Evolutionary conservation across 2,329 filamentous ascomycete species (phyloP).

Genomic region (Aspergillus fructus): DNA sequence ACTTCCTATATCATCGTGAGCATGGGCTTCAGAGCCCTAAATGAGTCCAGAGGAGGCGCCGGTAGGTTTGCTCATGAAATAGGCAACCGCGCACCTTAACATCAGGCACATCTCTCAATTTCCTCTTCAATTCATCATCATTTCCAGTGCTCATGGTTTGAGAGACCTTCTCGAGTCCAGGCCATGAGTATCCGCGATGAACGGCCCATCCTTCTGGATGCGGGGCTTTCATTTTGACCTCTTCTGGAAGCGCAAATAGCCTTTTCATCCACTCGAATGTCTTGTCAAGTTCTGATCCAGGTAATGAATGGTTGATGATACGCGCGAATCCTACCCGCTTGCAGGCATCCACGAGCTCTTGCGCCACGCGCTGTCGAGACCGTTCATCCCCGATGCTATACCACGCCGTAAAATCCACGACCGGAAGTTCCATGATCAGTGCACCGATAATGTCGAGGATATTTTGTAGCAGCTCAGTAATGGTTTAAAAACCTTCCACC

Average conservation of each 20-base stretch:
- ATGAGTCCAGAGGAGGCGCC: neutral
- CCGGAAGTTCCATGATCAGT: slow-evolving; percentile 31
- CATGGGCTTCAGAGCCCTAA: neutral
- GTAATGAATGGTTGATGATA: slow-evolving; percentile 50
- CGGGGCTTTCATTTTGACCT: slow-evolving; percentile 51
- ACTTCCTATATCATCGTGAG: slow-evolving; percentile 43
- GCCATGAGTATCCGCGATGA: slow-evolving; percentile 58
- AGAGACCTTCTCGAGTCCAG: slow-evolving; percentile 55
- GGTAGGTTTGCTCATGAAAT: neutral
- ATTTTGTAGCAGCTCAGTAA: too few relatives aligned
- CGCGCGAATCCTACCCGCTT: slow-evolving; percentile 50
- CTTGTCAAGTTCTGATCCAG: slow-evolving; percentile 38
- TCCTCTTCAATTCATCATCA: slow-evolving; percentile 42
- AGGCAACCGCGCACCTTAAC: slow-evolving; percentile 46
- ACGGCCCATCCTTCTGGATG: slow-evolving; percentile 51
- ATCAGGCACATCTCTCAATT: slow-evolving; percentile 50
- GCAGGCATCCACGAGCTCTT: slow-evolving; percentile 43
- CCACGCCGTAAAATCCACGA: slow-evolving; percentile 43
- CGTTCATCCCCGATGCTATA: slow-evolving; percentile 25
- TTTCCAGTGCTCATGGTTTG: slow-evolving; percentile 44
- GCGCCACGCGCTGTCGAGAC: slow-evolving; percentile 34
- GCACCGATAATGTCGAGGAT: neutral
- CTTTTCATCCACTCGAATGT: slow-evolving; percentile 47
- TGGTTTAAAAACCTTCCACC: too few relatives aligned
- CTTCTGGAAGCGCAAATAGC: slow-evolving; percentile 46